Conservation (phyloP, 352 stramenopile species). For the Globisporangium heterothallicum region DNA sequence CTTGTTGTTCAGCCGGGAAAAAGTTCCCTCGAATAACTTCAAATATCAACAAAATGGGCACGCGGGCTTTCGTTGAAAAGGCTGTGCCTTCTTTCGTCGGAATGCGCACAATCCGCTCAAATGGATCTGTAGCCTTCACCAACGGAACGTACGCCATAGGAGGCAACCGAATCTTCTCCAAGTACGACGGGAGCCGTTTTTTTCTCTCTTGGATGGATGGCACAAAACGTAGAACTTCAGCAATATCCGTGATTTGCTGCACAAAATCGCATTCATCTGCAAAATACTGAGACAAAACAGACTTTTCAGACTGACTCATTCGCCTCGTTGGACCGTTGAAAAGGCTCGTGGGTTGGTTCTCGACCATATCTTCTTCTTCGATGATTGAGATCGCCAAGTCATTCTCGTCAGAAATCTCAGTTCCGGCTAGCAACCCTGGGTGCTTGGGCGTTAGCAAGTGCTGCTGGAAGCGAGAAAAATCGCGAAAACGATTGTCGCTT, state of each 20-base stretch:
- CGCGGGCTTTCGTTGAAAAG: conserved; percentile 83
- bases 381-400: conserved; percentile 34
- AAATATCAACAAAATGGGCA: conserved; percentile 86
- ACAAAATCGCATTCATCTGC: conserved; percentile 86
- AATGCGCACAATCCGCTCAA: conserved; percentile 84
- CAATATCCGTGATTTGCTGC: conserved; percentile 85
- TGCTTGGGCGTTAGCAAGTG: conserved; percentile 75
- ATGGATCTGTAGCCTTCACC: conserved; percentile 83
- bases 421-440: conserved; percentile 35
- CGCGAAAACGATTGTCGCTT: conserved; percentile 66
- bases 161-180: conserved; percentile 79
- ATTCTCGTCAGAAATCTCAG: conserved; percentile 32
- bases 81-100: conserved; percentile 82
- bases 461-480: conserved; percentile 85
- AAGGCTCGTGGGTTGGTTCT: conserved; percentile 66
- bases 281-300: conserved; percentile 77
- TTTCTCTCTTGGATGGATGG: conserved; percentile 75
- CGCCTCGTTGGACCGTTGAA: conserved; percentile 61
- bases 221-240: conserved; percentile 80
- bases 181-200: conserved; percentile 65
- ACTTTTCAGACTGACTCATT: conserved; percentile 81
- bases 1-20: conserved; percentile 36
- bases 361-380: conserved; percentile 63
- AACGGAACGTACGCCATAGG: conserved; percentile 86
- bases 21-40: conserved; percentile 80